Evolutionary conservation across 345 rosid species (phyloP), one percentile per base, ranked within the genome.

Genomic region (Murraya paniculata): DNA sequence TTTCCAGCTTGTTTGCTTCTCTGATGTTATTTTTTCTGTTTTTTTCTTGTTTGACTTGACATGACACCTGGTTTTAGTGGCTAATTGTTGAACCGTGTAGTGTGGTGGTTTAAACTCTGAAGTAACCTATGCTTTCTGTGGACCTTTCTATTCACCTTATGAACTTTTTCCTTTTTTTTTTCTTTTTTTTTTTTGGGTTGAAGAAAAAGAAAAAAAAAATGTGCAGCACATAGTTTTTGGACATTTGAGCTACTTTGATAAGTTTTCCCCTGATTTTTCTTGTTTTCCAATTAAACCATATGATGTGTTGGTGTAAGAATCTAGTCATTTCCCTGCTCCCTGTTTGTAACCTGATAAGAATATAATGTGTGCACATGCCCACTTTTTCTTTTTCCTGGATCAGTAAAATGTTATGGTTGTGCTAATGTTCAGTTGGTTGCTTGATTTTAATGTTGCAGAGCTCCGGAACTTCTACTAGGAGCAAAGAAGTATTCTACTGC

Each of bases 381-480:
- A 22, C 33, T 45, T 55, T 30, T 28, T 39, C 4, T 27, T 22
- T 33, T 70, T 64, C 9, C 28, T 22, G 27, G 4, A 14, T 39
- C 2, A 33, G 30, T 56, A 56, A 45, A 31, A 33, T 5, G 33
- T 30, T 16, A 22, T 64, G 8, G 2, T 18, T 72, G 25, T 35
- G 60, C 45, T 30, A 25, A 81, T 45, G 50, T 78, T 87, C 22
- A 81, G 38, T 7, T 36, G 1, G 21, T 58, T 28, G 6, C 45
- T n/a, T 74, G 6, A 24, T 80, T 28, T 59, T 70, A 77, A 57
- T 25, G 22, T 74, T 88, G 79, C 86, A 93, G 98, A 79, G 95
- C 98, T 69, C 98, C 98, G 8, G 98, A 93, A 80, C 97, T 91
- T 64, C 86, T 94, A 2, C 78, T 93, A 57, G 98, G 95, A 82